Conservation (phyloP, 768 basidiomycete genomes). For the Boletus fagicola region DNA sequence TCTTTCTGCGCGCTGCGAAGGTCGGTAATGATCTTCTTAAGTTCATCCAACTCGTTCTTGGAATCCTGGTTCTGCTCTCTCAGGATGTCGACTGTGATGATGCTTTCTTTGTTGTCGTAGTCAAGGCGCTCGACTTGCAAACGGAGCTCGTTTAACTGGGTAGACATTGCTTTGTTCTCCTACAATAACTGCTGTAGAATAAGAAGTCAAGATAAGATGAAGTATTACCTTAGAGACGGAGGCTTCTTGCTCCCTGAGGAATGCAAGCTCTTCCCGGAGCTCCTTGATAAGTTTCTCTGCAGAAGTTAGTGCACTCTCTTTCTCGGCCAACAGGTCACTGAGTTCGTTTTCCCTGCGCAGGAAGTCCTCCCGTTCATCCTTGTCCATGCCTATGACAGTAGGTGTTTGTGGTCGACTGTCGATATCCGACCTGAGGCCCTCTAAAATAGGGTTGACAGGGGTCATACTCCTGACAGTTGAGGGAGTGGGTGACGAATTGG, state of each 20-base stretch:
- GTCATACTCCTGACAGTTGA: constrained; percentile 70
- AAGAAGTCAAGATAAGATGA: constrained; percentile 3
- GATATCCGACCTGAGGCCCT: constrained; percentile 67
- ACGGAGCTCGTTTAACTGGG: constrained; percentile 89
- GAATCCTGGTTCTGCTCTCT: constrained; percentile 92
- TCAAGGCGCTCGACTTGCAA: constrained; percentile 88
- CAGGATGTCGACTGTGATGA: constrained; percentile 90
- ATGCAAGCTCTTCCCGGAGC: constrained; percentile 81
- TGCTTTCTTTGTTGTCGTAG: constrained; percentile 94
- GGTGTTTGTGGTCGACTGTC: constrained; percentile 92
- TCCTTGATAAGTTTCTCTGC: constrained; percentile 88
- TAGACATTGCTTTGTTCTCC: constrained; percentile 95
- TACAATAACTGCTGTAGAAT: constrained; percentile 31
- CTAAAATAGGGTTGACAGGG: constrained; percentile 69
- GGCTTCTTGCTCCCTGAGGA: constrained; percentile 89
- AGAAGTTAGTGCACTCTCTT: constrained; percentile 73
- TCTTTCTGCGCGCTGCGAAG: constrained; percentile 81
- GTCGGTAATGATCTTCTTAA: constrained; percentile 75
- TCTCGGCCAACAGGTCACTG: constrained; percentile 89
- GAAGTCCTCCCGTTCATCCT: constrained; percentile 98
- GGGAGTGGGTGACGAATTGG: constrained; percentile 58
- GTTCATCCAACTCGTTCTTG: constrained; percentile 83
- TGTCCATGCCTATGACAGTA: constrained; percentile 81
- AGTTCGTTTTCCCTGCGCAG: constrained; percentile 94
- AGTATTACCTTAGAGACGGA: constrained; percentile 64